Conservation (phyloP, 2,329 filamentous ascomycete species). For the Clonostachys sp. region DNA sequence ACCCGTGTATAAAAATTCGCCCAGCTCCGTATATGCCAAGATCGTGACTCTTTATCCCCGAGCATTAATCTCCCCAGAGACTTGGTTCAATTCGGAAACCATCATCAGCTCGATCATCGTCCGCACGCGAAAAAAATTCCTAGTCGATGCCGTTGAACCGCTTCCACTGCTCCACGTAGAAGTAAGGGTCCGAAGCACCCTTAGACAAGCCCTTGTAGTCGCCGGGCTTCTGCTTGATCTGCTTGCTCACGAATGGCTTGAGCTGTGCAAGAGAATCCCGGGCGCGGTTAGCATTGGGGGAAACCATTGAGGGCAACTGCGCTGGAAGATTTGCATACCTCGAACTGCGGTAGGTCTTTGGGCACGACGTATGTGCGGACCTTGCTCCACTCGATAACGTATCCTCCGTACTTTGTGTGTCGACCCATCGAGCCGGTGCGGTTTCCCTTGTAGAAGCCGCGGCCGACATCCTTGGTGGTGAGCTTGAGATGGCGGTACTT, state of each 20-base stretch:
- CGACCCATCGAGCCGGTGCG: slow-evolving; percentile 81
- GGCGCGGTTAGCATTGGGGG: not conserved
- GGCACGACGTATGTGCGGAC: slow-evolving; percentile 90
- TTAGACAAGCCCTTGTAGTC: slow-evolving; percentile 45
- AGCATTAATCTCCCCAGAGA: too few species aligned
- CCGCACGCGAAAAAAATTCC: slow-evolving; percentile 6
- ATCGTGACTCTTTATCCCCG: too few species aligned
- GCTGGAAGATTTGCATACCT: slow-evolving; percentile 45
- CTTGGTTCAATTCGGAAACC: too few species aligned
- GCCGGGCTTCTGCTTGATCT: slow-evolving; percentile 47
- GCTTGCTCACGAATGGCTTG: slow-evolving; percentile 70
- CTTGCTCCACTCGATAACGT: slow-evolving; percentile 78
- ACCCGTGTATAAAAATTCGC: too few species aligned
- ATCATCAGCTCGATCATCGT: too few species aligned
- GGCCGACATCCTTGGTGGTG: slow-evolving; percentile 88
- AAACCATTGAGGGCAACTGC: not conserved
- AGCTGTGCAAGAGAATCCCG: slow-evolving; percentile 46
- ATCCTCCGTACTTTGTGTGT: slow-evolving; percentile 80
- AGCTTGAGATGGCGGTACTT: slow-evolving; percentile 72
- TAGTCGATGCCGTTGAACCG: slow-evolving; percentile 58
- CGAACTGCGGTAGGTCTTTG: slow-evolving; percentile 61
- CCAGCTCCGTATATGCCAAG: too few species aligned
- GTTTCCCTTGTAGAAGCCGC: slow-evolving; percentile 97
- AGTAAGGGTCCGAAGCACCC: slow-evolving; percentile 56
- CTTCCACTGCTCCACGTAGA: slow-evolving; percentile 66